Base-by-base conservation (phyloP, 192 early-diverging fungal genomes). In the Gonapodya sp. region DNA sequence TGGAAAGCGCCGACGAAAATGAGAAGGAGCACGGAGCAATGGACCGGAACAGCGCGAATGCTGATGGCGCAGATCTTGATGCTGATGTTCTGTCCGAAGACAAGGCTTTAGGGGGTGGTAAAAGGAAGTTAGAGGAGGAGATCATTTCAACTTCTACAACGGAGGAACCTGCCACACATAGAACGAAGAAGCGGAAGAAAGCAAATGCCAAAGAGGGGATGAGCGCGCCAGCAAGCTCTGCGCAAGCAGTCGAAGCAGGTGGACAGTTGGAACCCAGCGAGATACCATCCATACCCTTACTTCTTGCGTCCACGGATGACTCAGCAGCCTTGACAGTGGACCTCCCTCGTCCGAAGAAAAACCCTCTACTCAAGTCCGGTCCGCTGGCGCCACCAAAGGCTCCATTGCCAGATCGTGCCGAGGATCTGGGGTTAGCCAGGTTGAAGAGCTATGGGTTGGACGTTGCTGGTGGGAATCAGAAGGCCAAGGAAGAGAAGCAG, bases 1-100 rank as follows among this genome's bases (percentile, higher is more conserved):
- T 30, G 18, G n/a, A 35, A 0, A n/a, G 33, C 31, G 72, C 30
- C 2, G 80, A 80, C 16, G 75, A 80, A 33, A 14, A 0, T 0
- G 80, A 24, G 30, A 73, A 37, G 78, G 64, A 81, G 80, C 35
- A 79, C 32, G 78, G 31, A 8, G 34, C 14, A 64, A 73, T 32
- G 75, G 75, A 34, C 31, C 8, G 34, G 75, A 34, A 77, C 30
- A 8, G 2, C 2, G 14, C 75, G 30, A 31, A 16, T 16, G 31
- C 75, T 32, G 8, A 2, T 16, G 34, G 2, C 2, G 31, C 8
- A 14, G 8, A 14, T 2, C 2, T 2, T 14, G 30, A 34, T 2
- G 75, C 2, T 16, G 34, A 77, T 18, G 18, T 34, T 14, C 30
- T 31, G 30, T 16, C 2, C 34, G 34, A 77, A 34, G 75, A 77